These are phyloP conservation scores for Cichorium intybus DNA, from an alignment of 140 eudicot species.

Conservation along the genomic window DNA sequence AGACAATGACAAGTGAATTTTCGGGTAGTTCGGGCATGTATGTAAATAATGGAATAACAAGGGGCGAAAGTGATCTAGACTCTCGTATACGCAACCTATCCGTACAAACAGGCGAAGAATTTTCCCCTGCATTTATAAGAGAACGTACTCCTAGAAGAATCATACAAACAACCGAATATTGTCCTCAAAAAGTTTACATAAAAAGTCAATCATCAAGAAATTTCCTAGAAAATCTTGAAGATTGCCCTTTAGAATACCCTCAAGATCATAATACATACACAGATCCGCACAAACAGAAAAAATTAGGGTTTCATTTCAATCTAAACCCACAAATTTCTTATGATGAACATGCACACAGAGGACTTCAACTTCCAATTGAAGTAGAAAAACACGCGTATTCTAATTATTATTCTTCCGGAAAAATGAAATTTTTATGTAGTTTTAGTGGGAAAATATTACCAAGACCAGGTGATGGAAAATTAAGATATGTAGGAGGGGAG, in stretches of 20 bases:
- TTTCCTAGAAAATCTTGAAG: slow-evolving; percentile 11
- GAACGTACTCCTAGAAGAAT: slow-evolving; percentile 49
- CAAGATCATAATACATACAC: slow-evolving; percentile 2
- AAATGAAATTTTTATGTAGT: slow-evolving; percentile 77
- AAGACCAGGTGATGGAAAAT: slow-evolving; percentile 72
- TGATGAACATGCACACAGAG: slow-evolving; percentile 35
- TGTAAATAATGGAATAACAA: slow-evolving; percentile 5
- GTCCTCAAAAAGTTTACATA: neutral
- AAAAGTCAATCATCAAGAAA: neutral
- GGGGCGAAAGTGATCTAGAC: slow-evolving; percentile 10
- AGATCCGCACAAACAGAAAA: slow-evolving; percentile 16
- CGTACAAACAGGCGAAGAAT: slow-evolving; percentile 81
- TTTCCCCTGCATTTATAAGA: slow-evolving; percentile 59
- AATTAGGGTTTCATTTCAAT: slow-evolving; percentile 15
- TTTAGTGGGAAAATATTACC: slow-evolving; percentile 78
- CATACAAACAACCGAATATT: neutral
- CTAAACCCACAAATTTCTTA: slow-evolving; percentile 35
- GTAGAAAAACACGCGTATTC: slow-evolving; percentile 11
- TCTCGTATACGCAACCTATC: slow-evolving; percentile 42
- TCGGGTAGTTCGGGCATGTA: slow-evolving; percentile 26
- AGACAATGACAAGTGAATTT: slow-evolving; percentile 34
- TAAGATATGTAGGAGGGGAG: slow-evolving; percentile 84
- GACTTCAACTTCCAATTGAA: slow-evolving; percentile 17
- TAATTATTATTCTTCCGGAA: slow-evolving; percentile 39
- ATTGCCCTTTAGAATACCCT: slow-evolving; percentile 13